A percentile compares a stretch with the other conserved stretches of the same genome.
Evolutionary conservation across 495 filamentous ascomycete species (phyloP).

Genomic region (Neurospora sp.): DNA sequence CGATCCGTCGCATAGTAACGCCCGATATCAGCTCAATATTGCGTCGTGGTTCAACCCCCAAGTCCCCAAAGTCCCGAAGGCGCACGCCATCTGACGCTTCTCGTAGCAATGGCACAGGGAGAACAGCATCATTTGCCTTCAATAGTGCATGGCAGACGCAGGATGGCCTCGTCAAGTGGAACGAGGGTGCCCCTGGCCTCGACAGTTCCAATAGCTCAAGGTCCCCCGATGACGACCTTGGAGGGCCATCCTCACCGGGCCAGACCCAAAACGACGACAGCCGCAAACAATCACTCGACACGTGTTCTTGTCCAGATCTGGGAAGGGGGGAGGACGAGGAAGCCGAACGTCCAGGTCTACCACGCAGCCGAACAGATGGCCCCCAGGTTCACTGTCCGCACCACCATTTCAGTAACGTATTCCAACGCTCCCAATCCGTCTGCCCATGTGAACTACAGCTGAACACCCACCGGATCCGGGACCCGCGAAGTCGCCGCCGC

Average conservation of each 20-base stretch:
- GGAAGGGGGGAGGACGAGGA: neutral
- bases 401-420: neutral
- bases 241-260: neutral
- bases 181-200: neutral
- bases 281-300: conserved; percentile 3
- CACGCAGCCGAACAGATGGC: neutral
- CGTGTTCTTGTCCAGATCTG: conserved; percentile 9
- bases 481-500: conserved; percentile 4
- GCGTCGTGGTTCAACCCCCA: neutral
- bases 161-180: neutral
- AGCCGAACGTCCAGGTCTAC: neutral
- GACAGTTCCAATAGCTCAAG: neutral
- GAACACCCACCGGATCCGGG: neutral
- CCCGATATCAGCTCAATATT: neutral
- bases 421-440: conserved; percentile 11
- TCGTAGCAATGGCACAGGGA: neutral
- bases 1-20: neutral
- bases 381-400: neutral
- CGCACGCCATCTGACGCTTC: neutral
- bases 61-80: neutral
- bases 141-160: neutral
- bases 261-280: neutral
- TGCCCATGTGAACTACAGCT: neutral
- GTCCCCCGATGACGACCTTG: neutral
- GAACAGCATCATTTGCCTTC: neutral